A percentile compares a stretch with the other conserved stretches of the same genome.
phyloP scores from a whole-genome alignment of 495 filamentous ascomycete genomes.

The Bombardia bombarda region DNA sequence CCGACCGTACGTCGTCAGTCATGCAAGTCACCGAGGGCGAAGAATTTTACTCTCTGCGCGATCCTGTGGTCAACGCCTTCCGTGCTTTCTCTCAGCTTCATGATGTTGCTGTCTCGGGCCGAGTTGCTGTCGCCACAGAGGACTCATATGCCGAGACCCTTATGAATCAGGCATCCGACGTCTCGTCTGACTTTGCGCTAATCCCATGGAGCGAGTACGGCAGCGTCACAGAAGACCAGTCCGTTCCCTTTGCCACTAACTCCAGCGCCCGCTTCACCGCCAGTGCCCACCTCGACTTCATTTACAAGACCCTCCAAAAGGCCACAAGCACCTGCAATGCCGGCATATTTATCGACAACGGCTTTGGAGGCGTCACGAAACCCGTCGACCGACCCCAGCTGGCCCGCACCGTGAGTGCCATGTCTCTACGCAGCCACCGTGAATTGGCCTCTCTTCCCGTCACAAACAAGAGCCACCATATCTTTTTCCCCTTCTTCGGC shows the following conservation, averaged over 20 bases:
- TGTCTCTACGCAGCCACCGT: conserved; percentile 50
- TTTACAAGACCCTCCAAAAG: conserved; percentile 53
- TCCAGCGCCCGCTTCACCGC: conserved; percentile 42
- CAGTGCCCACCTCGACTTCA: conserved; percentile 54
- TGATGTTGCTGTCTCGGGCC: conserved; percentile 75
- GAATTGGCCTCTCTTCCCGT: conserved; percentile 40
- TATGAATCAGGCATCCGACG: conserved; percentile 55
- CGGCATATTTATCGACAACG: conserved; percentile 77
- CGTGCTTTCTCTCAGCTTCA: conserved; percentile 79
- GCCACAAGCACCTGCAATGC: conserved; percentile 49
- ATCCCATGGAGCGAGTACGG: conserved; percentile 91
- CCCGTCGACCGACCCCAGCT: conserved; percentile 22
- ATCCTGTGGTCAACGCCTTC: conserved; percentile 90
- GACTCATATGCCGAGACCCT: conserved; percentile 72
- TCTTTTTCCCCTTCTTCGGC: conserved; percentile 85
- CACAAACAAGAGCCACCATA: conserved; percentile 65
- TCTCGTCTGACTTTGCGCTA: conserved; percentile 69
- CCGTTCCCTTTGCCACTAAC: conserved; percentile 28
- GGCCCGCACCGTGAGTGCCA: conserved; percentile 42
- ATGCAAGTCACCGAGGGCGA: conserved; percentile 88
- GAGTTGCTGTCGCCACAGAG: conserved; percentile 68
- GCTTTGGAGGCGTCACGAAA: conserved; percentile 47
- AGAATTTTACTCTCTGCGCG: conserved; percentile 58
- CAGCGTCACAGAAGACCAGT: conserved; percentile 54
- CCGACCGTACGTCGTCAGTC: conserved; percentile 86